Conservation (phyloP, 805 yeast species). For the Candida lessepsii region DNA sequence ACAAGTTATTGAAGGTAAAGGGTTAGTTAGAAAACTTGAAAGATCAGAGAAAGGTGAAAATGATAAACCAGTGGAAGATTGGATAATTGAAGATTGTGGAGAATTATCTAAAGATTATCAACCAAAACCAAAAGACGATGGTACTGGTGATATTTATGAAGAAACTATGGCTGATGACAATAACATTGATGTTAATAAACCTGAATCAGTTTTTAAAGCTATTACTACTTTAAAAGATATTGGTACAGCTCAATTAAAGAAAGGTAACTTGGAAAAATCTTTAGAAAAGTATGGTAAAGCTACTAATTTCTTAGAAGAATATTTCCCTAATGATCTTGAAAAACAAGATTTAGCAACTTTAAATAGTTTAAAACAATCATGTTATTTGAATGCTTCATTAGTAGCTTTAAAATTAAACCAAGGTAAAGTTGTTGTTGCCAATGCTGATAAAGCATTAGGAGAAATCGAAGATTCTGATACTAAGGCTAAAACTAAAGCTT, state of each 20-base stretch:
- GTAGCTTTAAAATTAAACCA: slow-evolving; percentile 64
- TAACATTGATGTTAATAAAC: slow-evolving; percentile 53
- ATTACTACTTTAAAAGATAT: slow-evolving; percentile 65
- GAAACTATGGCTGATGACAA: slow-evolving; percentile 74
- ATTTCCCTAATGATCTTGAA: slow-evolving; percentile 66
- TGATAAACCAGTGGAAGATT: slow-evolving; percentile 72
- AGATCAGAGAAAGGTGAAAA: slow-evolving; percentile 57
- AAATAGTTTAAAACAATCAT: slow-evolving; percentile 57
- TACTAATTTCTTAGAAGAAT: slow-evolving; percentile 63
- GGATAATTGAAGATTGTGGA: slow-evolving; percentile 78
- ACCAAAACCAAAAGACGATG: slow-evolving; percentile 60
- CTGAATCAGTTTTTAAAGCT: slow-evolving; percentile 68
- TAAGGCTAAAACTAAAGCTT: slow-evolving; percentile 78
- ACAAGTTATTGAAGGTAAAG: slow-evolving; percentile 76
- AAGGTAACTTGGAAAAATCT: slow-evolving; percentile 56
- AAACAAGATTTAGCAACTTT: slow-evolving; percentile 52
- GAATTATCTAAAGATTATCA: slow-evolving; percentile 62
- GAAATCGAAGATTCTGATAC: slow-evolving; percentile 59
- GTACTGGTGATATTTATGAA: slow-evolving; percentile 82
- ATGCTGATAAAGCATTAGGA: slow-evolving; percentile 67
- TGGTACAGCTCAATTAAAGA: slow-evolving; percentile 75
- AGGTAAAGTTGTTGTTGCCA: slow-evolving; percentile 52
- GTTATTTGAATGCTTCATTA: slow-evolving; percentile 71
- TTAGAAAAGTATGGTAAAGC: slow-evolving; percentile 73
- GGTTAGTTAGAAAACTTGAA: slow-evolving; percentile 77